Evolutionary conservation across 2,329 filamentous ascomycete species (phyloP), one percentile per base, ranked within the genome.

Genomic region (Alternaria triticimaculans): DNA sequence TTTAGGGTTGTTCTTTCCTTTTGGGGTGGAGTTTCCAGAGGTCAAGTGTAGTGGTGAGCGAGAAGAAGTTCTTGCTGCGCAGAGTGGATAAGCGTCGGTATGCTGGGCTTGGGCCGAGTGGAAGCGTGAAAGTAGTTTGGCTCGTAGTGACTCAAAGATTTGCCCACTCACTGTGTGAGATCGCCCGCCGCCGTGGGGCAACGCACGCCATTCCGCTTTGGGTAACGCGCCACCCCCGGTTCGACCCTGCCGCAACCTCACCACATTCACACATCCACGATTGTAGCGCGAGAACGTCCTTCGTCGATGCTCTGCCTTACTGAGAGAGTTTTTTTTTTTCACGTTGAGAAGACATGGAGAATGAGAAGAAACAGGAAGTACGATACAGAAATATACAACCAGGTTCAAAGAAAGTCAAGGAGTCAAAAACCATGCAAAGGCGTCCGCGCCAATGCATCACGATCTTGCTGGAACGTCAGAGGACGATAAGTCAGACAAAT

Each of bases 81-180:
- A 26, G 30, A 25, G 28, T 48, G 25, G 46, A 41, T 53, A n/a
- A 23, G 21, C 20, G 30, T 54, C 49, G 45, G 56, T 53, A 23
- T 48, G 21, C 11, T 48, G 49, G n/a, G 56, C 48, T 11, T 44
- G 28, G 45, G 49, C 57, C 55, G 56, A 59, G 60, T 45, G 53
- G 49, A 49, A 26, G 44, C 41, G 33, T 58, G 30, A 33, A 33
- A 26, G 60, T 63, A 46, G 63, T 50, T 41, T 51, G 48, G 51
- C 53, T 28, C 45, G 55, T 26, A 63, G 67, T 69, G 69, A 72
- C 65, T 72, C 69, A 73, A 73, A 69, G 70, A 72, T 72, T 74
- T 72, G 63, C 70, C 70, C 64, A 68, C 62, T 66, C 64, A 67
- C 62, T 66, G 60, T 66, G 68, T 64, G 56, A 63, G 64, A 58